These are phyloP conservation scores for Balansia obtecta DNA, from an alignment of 2,329 filamentous ascomycete genomes.

Conservation along the genomic window DNA sequence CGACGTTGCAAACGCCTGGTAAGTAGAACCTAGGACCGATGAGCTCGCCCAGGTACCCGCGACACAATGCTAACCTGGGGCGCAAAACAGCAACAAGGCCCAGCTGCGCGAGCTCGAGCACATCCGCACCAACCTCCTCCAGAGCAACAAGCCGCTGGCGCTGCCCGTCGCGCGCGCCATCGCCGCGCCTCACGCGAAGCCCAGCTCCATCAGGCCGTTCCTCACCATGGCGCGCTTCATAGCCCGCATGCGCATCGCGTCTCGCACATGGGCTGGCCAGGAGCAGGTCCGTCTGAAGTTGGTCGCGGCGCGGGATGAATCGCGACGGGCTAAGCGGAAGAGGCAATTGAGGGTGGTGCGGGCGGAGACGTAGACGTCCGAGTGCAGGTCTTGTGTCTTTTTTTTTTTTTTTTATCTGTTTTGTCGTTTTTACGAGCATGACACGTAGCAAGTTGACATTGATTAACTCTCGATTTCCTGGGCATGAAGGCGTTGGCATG, in stretches of 20 bases:
- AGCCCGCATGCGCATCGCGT: constrained; percentile 35
- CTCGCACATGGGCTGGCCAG: constrained; percentile 37
- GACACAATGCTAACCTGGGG: neutral
- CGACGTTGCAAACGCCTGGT: constrained; percentile 83
- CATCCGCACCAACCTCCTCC: constrained; percentile 45
- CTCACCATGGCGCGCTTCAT: constrained; percentile 38
- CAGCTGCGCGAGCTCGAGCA: constrained; percentile 76
- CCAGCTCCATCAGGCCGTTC: constrained; percentile 29
- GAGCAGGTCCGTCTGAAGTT: constrained; percentile 37
- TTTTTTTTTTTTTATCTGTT: neutral
- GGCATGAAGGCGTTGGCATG: no score
- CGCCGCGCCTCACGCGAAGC: constrained; percentile 11
- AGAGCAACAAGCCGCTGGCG: constrained; percentile 24
- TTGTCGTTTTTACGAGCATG: neutral
- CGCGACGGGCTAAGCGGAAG: constrained; percentile 31
- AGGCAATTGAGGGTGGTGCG: constrained; percentile 27
- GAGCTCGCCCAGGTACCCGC: no score
- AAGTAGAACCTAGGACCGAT: constrained; percentile 32
- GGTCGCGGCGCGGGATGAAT: constrained; percentile 34
- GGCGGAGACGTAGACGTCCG: constrained; percentile 1
- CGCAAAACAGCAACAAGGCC: constrained; percentile 64
- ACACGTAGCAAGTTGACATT: no score
- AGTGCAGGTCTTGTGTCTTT: neutral
- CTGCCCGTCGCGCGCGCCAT: constrained; percentile 14
- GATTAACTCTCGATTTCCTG: no score